A percentile compares a stretch with the other conserved stretches of the same genome.
Evolutionary conservation across 2,329 filamentous ascomycete genomes (phyloP).

Genomic region (Colletotrichum musicola): DNA sequence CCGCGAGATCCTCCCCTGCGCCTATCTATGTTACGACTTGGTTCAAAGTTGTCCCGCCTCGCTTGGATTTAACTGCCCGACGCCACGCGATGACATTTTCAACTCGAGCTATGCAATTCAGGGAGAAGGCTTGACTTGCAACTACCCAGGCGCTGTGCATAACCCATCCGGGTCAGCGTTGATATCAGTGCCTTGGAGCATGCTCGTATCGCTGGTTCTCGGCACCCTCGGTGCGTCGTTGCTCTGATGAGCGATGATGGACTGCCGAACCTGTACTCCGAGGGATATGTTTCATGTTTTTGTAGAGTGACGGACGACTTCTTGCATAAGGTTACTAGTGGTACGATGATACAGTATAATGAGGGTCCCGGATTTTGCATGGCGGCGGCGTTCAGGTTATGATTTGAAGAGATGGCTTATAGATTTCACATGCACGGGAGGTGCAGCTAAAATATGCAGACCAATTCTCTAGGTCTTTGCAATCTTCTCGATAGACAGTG

Average conservation of each 20-base stretch:
- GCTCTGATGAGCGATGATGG: constrained; percentile 1
- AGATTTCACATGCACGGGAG: background rate
- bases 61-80: constrained; percentile 82
- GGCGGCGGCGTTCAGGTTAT: constrained; percentile 32
- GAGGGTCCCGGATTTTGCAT: constrained; percentile 28
- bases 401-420: background rate
- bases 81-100: constrained; percentile 51
- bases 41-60: constrained; percentile 86
- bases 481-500: background rate
- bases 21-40: constrained; percentile 87
- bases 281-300: background rate
- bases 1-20: constrained; percentile 90
- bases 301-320: constrained; percentile 29
- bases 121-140: constrained; percentile 60
- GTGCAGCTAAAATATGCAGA: background rate
- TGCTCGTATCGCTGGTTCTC: constrained; percentile 34
- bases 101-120: constrained; percentile 59
- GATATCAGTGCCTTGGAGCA: constrained; percentile 42
- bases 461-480: background rate
- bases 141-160: constrained; percentile 71
- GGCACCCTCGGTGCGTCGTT: constrained; percentile 16
- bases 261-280: background rate
- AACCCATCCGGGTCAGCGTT: constrained; percentile 53
- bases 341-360: constrained; percentile 9
- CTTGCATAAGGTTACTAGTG: background rate